Percentiles rank a stretch among this genome's conserved stretches.
Evolutionary conservation across 257 asterid species (phyloP).

Genomic region (Solanum sejunctum): DNA sequence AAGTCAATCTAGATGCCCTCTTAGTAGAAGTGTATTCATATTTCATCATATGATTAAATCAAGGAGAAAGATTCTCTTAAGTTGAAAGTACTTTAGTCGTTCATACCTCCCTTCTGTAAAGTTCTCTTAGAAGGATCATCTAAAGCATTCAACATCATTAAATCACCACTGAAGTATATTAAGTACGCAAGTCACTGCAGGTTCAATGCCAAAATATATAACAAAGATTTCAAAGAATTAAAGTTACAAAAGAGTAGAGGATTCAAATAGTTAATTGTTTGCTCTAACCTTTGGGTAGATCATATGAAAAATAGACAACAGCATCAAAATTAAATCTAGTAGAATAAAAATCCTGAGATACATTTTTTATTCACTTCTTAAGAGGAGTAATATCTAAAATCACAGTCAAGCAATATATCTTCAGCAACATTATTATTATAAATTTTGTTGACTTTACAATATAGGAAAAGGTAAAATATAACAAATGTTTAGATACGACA

Average conservation of each 20-base stretch:
- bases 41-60: not conserved
- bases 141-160: not conserved
- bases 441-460: not conserved
- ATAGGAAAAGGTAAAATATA: not conserved
- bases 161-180: not conserved
- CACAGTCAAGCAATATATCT: not conserved
- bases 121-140: not conserved
- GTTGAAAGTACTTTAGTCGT: not conserved
- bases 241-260: not conserved
- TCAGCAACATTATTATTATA: not conserved
- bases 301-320: conserved; percentile 68
- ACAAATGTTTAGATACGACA: conserved; percentile 31
- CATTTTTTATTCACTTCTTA: conserved; percentile 67
- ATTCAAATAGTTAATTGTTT: not conserved
- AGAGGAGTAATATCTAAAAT: conserved; percentile 89
- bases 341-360: conserved; percentile 64
- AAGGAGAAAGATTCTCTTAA: not conserved
- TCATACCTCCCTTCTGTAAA: not conserved
- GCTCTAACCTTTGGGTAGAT: conserved; percentile 49
- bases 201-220: not conserved
- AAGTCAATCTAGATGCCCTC: too few relatives aligned
- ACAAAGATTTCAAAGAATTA: not conserved
- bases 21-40: not conserved
- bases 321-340: conserved; percentile 95
- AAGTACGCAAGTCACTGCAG: not conserved